A percentile compares a stretch with the other conserved stretches of the same genome.
Evolutionary conservation across 1,284 basidiomycete genomes (phyloP).

Genomic region (Rhizoctonia solani): DNA sequence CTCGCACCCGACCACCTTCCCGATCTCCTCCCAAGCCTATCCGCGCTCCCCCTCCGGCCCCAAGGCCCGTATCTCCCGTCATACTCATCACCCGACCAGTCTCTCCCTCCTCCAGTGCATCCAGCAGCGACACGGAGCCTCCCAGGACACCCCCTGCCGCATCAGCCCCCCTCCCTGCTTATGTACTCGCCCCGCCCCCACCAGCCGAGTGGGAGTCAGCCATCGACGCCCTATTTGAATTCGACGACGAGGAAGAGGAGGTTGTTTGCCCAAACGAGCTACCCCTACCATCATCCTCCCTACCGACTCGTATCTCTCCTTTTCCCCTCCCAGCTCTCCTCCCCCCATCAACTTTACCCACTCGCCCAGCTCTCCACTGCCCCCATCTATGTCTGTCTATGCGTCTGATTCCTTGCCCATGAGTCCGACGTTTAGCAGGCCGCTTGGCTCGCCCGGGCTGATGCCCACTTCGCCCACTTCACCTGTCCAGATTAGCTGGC

Average conservation of each 20-base stretch:
- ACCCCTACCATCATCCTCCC: no score
- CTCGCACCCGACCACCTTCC: not conserved
- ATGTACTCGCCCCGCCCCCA: not conserved
- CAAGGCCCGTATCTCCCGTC: not conserved
- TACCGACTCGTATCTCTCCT: not conserved
- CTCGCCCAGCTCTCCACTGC: not conserved
- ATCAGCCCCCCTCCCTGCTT: not conserved
- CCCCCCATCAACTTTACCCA: not conserved
- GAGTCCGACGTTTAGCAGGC: slow-evolving; percentile 4
- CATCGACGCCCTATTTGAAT: slow-evolving; percentile 17
- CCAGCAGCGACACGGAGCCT: slow-evolving; percentile 21
- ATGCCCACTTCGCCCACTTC: slow-evolving; percentile 4
- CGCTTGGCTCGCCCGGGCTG: slow-evolving; percentile 16
- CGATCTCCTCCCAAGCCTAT: not conserved
- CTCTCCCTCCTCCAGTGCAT: slow-evolving; percentile 24
- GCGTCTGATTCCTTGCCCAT: slow-evolving; percentile 1
- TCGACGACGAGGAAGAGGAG: not conserved
- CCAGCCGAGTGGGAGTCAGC: slow-evolving; percentile 25
- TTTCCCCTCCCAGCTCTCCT: not conserved
- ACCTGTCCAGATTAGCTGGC: not conserved
- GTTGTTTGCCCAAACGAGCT: no score
- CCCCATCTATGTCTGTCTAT: not conserved
- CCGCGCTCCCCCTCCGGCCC: not conserved
- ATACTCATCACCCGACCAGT: slow-evolving; percentile 1
- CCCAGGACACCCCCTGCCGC: slow-evolving; percentile 16